Conservation (phyloP, 768 basidiomycete genomes). For the Jaapia argillacea region DNA sequence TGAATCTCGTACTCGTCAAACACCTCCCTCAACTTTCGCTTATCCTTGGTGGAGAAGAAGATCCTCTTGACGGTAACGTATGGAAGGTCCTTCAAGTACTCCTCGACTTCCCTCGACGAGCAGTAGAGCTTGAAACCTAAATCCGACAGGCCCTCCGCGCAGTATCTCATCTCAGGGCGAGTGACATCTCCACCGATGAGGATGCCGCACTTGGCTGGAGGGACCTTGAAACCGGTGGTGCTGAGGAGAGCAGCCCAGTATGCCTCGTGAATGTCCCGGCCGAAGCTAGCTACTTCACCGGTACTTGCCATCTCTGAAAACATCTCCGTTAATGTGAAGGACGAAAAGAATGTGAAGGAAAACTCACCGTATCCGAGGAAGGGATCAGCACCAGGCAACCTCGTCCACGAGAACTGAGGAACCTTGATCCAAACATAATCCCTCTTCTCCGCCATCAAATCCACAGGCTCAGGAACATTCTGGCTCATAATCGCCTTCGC, state of each 20-base stretch:
- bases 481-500: constrained; percentile 79
- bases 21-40: constrained; percentile 88
- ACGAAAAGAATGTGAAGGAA: neutral
- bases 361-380: constrained; percentile 87
- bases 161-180: constrained; percentile 76
- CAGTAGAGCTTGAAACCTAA: constrained; percentile 96
- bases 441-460: constrained; percentile 81
- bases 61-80: constrained; percentile 81
- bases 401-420: constrained; percentile 97
- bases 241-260: constrained; percentile 94
- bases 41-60: constrained; percentile 94
- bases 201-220: constrained; percentile 74
- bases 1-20: constrained; percentile 93
- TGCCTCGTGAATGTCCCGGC: constrained; percentile 87
- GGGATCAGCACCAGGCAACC: constrained; percentile 91
- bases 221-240: constrained; percentile 92
- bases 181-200: constrained; percentile 86
- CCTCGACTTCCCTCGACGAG: constrained; percentile 70
- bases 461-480: constrained; percentile 83
- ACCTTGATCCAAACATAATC: constrained; percentile 97
- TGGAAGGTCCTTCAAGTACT: constrained; percentile 68
- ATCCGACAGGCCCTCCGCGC: constrained; percentile 72
- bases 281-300: constrained; percentile 95
- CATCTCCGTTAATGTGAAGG: constrained; percentile 4
- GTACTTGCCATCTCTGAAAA: constrained; percentile 98